Evolutionary conservation across 805 yeast species (phyloP), one percentile per base, ranked within the genome.

Genomic region (Metahyphopichia silvanorum): DNA sequence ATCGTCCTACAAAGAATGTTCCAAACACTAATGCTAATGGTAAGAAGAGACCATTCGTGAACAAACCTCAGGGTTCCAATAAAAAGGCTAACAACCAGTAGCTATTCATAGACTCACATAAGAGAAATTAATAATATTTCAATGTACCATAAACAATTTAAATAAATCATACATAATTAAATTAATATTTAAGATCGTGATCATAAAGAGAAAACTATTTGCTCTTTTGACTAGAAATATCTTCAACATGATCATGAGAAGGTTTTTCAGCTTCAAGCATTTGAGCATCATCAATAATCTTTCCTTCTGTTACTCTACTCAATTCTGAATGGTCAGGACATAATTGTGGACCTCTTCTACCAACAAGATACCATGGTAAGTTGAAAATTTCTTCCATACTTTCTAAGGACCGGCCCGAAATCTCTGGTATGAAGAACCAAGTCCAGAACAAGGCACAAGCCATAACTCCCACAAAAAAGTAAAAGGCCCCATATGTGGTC

Each of bases 351-450:
- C 79, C 80, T 35, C 55, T 66, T 55, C 81, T 63, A 28, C 82
- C 82, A 42, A 76, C 61, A 32, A 72, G 43, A 49, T 74, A 73
- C 81, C 81, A 76, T 33, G 80, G 81, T 44, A 72, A 60, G 46
- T 52, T 59, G 59, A 74, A 74, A 27, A 73, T 48, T 33, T 66
- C 74, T 40, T 72, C 77, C 73, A 74, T 69, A 36, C 65, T 53
- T 47, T 74, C 79, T 54, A 74, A 63, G 19, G 71, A 59, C 39
- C 74, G 56, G n/a, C 76, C 76, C 8, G 69, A 40, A 17, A 72
- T 59, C 50, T 74, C 78, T 3, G 77, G 77, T 25, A 74, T 42
- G 46, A 67, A 69, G 59, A 69, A 66, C 69, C 70, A 75, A 10
- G 64, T 53, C 67, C 71, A 71, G 23, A 57, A 41, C n/a, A 74